Evolutionary conservation across 495 filamentous ascomycete genomes (phyloP).

Genomic region (Aspergillus coremiiformis): DNA sequence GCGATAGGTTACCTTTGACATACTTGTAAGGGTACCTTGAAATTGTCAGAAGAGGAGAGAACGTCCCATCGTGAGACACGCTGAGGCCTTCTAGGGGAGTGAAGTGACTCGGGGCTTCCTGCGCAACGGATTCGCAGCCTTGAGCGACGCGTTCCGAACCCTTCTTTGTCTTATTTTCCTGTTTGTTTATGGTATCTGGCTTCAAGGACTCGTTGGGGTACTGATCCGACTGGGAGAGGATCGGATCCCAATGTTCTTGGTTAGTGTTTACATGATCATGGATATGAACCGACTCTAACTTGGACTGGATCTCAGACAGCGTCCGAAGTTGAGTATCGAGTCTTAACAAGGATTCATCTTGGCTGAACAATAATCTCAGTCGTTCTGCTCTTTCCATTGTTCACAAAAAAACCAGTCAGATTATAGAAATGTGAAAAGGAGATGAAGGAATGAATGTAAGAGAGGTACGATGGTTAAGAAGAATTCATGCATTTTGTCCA

Average conservation of each 20-base stretch:
- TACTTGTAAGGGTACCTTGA: conserved; percentile 54
- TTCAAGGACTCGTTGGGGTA: not conserved
- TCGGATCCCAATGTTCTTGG: not conserved
- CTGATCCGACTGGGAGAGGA: not conserved
- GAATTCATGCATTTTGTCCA: too few relatives aligned
- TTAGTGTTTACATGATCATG: not conserved
- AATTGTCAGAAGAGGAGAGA: conserved; percentile 55
- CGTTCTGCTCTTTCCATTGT: conserved; percentile 21
- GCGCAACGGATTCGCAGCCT: not conserved
- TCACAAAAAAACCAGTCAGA: not conserved
- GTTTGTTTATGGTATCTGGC: not conserved
- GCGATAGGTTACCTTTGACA: conserved; percentile 36
- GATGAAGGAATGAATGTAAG: not conserved
- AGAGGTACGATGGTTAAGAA: too few relatives aligned
- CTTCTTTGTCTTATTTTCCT: not conserved
- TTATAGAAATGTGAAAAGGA: too few relatives aligned
- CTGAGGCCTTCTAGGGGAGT: not conserved
- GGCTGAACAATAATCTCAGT: conserved; percentile 21
- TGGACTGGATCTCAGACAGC: not conserved
- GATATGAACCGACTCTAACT: not conserved
- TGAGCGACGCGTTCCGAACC: not conserved
- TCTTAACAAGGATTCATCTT: conserved; percentile 15
- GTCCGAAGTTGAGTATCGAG: conserved; percentile 16
- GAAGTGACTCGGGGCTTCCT: not conserved
- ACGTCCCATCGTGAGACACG: conserved; percentile 25